Percentiles rank a stretch among this genome's conserved stretches.
Evolutionary conservation across 2,329 filamentous ascomycete genomes (phyloP).

Genomic region (Dactylonectria estremocensis): DNA sequence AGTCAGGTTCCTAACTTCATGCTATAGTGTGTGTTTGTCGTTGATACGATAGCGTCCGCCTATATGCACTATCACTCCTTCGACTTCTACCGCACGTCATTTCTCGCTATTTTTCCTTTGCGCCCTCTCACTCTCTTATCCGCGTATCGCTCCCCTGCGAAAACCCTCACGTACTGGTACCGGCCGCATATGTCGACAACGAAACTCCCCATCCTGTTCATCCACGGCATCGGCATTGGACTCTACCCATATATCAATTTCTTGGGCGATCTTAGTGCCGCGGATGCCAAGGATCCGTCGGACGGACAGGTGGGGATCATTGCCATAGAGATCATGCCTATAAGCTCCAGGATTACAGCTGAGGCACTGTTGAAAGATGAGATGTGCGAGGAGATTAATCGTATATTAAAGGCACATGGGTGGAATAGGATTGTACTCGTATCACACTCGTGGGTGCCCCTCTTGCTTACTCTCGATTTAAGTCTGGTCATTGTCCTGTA

Average conservation of each 20-base stretch:
- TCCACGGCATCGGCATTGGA: no score
- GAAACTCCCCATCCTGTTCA: constrained; percentile 66
- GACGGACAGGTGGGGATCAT: constrained; percentile 71
- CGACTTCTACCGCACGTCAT: no score
- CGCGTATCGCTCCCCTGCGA: constrained; percentile 61
- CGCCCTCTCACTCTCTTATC: constrained; percentile 65
- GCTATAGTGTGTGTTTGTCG: constrained; percentile 60
- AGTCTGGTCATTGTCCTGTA: constrained; percentile 12
- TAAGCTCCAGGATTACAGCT: constrained; percentile 71
- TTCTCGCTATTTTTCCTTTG: constrained; percentile 64
- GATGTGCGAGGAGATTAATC: no score
- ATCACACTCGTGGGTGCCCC: no score
- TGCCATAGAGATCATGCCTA: constrained; percentile 70
- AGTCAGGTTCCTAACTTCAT: no score
- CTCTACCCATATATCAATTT: constrained; percentile 71
- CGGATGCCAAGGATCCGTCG: constrained; percentile 46
- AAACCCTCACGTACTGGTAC: constrained; percentile 71
- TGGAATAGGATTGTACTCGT: no score
- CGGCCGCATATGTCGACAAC: constrained; percentile 72
- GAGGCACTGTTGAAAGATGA: no score
- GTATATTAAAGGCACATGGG: no score
- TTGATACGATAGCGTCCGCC: constrained; percentile 58
- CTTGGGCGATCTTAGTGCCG: constrained; percentile 65
- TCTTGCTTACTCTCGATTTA: constrained; percentile 8
- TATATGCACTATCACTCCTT: constrained; percentile 62